A percentile compares a stretch with the other conserved stretches of the same genome.
Conservation (phyloP, 768 basidiomycete genomes). For the Russula dissimulans region DNA sequence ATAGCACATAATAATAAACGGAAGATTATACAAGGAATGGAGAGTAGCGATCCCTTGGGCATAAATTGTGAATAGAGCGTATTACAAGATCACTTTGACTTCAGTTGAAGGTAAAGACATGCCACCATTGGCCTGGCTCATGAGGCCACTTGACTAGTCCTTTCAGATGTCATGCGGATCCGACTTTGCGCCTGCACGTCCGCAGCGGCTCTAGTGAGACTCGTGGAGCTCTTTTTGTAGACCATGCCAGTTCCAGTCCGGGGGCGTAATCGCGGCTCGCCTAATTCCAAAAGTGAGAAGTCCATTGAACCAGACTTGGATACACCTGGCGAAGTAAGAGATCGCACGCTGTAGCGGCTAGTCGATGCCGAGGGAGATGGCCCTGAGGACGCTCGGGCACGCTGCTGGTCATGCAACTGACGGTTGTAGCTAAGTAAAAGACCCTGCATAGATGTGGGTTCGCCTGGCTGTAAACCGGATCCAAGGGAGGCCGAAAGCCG, state of each 20-base stretch:
- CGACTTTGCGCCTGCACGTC: constrained; percentile 17
- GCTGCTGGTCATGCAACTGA: constrained; percentile 19
- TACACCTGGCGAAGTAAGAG: neutral
- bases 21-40: constrained; percentile 8
- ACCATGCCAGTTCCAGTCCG: constrained; percentile 20
- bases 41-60: neutral
- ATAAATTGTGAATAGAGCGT: neutral
- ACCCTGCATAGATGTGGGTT: constrained; percentile 14
- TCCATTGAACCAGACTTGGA: constrained; percentile 7
- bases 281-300: neutral
- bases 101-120: neutral
- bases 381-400: constrained; percentile 4
- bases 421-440: constrained; percentile 18
- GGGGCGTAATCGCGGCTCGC: constrained; percentile 12
- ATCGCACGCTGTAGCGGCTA: neutral
- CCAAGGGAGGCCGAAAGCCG: constrained; percentile 8
- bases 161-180: constrained; percentile 11
- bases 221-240: constrained; percentile 17
- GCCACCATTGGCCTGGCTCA: neutral
- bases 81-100: neutral
- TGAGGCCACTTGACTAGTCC: neutral
- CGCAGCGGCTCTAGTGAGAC: constrained; percentile 12
- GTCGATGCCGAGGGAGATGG: neutral
- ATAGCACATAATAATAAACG: constrained; percentile 6
- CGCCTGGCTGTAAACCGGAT: constrained; percentile 12